Conservation (phyloP, 768 basidiomycete genomes). For the Antrodiella citrinella region DNA sequence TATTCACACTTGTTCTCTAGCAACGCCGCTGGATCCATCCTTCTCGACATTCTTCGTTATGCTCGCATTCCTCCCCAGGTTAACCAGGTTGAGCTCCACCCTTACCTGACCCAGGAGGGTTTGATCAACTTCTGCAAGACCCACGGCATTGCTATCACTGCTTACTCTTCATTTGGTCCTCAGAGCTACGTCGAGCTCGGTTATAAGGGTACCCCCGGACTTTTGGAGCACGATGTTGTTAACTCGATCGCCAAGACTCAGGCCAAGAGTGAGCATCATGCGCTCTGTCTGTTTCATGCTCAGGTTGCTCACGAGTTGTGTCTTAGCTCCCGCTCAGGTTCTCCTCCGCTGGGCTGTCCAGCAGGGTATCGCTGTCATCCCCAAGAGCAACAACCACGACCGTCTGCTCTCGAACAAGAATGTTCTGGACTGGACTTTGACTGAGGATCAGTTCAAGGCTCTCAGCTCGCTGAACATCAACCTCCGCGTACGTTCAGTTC, state of each 20-base stretch:
- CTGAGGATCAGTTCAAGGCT: slow-evolving; percentile 44
- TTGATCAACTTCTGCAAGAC: slow-evolving; percentile 35
- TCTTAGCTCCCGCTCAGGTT: slow-evolving; percentile 32
- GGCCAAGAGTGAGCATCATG: slow-evolving; percentile 44
- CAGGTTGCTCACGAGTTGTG: background rate
- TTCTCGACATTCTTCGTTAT: slow-evolving; percentile 73
- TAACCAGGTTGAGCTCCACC: slow-evolving; percentile 55
- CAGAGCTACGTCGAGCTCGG: slow-evolving; percentile 59
- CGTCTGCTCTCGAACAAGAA: slow-evolving; percentile 39
- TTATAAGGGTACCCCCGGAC: slow-evolving; percentile 40
- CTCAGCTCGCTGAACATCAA: slow-evolving; percentile 56
- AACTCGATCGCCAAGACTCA: slow-evolving; percentile 38
- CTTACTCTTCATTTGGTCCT: slow-evolving; percentile 49
- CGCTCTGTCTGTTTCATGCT: background rate
- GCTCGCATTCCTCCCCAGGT: slow-evolving; percentile 56
- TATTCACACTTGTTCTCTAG: too few relatives aligned
- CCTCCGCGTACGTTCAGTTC: slow-evolving; percentile 48
- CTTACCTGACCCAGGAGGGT: slow-evolving; percentile 42
- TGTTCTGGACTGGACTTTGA: slow-evolving; percentile 40
- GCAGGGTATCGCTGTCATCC: slow-evolving; percentile 40
- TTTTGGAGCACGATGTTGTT: slow-evolving; percentile 45
- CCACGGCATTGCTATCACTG: slow-evolving; percentile 44
- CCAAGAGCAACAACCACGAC: slow-evolving; percentile 34
- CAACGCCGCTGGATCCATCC: slow-evolving; percentile 64
- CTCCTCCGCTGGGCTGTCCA: slow-evolving; percentile 44